Evolutionary conservation across 257 asterid genomes (phyloP).

Genomic region (Nicotiana sylvestris): DNA sequence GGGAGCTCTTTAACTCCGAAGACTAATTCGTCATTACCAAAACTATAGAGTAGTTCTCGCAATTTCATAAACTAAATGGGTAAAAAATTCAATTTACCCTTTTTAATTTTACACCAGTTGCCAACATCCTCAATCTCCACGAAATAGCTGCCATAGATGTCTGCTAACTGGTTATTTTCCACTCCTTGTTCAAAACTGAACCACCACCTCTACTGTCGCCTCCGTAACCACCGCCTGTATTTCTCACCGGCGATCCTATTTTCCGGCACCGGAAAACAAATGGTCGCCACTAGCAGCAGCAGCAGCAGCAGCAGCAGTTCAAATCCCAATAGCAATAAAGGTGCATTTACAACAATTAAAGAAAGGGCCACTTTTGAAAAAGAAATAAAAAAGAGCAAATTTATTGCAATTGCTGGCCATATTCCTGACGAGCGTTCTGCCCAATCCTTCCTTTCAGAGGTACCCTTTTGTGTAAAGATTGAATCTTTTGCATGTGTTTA

Average conservation of each 20-base stretch:
- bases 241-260: not conserved
- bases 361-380: slow-evolving; percentile 56
- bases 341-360: slow-evolving; percentile 62
- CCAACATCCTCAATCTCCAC: not conserved
- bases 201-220: slow-evolving; percentile 10
- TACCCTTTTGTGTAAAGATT: slow-evolving; percentile 13
- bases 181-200: slow-evolving; percentile 19
- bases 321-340: slow-evolving; percentile 15
- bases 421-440: slow-evolving; percentile 69
- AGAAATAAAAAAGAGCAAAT: slow-evolving; percentile 84
- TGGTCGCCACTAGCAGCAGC: slow-evolving; percentile 32
- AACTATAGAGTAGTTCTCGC: not conserved
- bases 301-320: slow-evolving; percentile 12
- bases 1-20: not conserved
- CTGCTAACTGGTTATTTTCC: slow-evolving; percentile 12
- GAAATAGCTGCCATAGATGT: slow-evolving; percentile 3
- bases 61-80: not conserved
- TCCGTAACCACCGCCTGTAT: not conserved
- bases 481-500: not conserved
- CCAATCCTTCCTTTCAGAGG: slow-evolving; percentile 70
- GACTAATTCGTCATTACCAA: not conserved
- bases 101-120: not conserved
- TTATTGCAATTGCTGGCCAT: slow-evolving; percentile 78
- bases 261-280: slow-evolving; percentile 22
- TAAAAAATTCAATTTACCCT: not conserved